Conservation (phyloP, 2,329 filamentous ascomycete species). For the Diaporthe vexans region DNA sequence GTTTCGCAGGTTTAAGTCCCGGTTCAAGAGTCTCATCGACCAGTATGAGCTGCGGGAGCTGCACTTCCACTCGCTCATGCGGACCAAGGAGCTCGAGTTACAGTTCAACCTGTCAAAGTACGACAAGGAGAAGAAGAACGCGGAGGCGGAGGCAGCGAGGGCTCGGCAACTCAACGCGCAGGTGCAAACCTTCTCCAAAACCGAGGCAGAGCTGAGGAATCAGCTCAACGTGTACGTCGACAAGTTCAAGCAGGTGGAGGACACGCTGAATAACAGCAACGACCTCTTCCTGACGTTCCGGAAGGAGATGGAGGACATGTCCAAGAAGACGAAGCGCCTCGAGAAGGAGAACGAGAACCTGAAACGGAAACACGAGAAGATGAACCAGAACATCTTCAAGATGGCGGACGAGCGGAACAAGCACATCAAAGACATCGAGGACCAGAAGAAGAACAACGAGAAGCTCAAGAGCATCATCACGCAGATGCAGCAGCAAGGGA, state of each 20-base stretch:
- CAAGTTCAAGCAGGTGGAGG: constrained; percentile 99
- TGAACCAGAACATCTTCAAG: constrained; percentile 93
- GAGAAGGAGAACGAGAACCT: constrained; percentile 96
- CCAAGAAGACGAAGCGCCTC: constrained; percentile 95
- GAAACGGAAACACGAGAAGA: constrained; percentile 92
- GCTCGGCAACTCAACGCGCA: constrained; percentile 90
- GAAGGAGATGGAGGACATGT: constrained; percentile 99
- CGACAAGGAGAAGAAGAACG: constrained; percentile 90
- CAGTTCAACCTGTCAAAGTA: constrained; percentile 90
- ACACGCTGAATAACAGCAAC: constrained; percentile 98
- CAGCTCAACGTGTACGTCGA: constrained; percentile 99
- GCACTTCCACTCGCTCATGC: constrained; percentile 91
- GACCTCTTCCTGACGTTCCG: constrained; percentile 96
- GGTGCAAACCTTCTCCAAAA: constrained; percentile 95
- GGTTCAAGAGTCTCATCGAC: constrained; percentile 95
- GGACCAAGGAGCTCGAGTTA: constrained; percentile 95
- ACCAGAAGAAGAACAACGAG: constrained; percentile 85
- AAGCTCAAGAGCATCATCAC: constrained; percentile 96
- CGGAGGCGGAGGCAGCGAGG: constrained; percentile 84
- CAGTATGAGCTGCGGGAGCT: constrained; percentile 97
- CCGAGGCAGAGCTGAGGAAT: constrained; percentile 91
- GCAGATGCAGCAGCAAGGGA: constrained; percentile 94
- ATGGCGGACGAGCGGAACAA: constrained; percentile 95
- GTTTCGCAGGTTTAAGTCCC: constrained; percentile 78
- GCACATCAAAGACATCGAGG: constrained; percentile 81